phyloP scores from a whole-genome alignment of 257 asterid genomes.

The Solanum arcanum region DNA sequence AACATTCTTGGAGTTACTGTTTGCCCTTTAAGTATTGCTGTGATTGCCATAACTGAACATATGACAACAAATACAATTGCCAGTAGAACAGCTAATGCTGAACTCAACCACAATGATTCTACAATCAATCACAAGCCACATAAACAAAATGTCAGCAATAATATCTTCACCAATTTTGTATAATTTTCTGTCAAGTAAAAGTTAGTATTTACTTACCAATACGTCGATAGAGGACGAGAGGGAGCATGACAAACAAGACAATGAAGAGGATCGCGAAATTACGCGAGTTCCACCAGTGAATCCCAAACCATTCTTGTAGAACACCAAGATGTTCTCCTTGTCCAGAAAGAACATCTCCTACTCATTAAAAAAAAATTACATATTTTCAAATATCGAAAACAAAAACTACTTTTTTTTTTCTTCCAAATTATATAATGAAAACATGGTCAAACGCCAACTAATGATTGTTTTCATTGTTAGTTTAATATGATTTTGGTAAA shows the following conservation, averaged over 20 bases:
- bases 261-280: conserved; percentile 56
- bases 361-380: neutral
- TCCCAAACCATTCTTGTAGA: conserved; percentile 87
- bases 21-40: conserved; percentile 53
- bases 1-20: conserved; percentile 47
- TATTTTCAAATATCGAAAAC: neutral
- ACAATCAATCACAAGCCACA: conserved; percentile 12
- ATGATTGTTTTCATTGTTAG: neutral
- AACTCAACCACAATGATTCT: conserved; percentile 83
- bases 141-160: neutral
- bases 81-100: conserved; percentile 10
- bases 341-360: conserved; percentile 95
- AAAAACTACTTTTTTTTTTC: neutral
- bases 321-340: conserved; percentile 75
- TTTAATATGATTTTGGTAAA: neutral
- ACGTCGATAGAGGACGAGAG: conserved; percentile 69
- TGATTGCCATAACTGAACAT: conserved; percentile 70
- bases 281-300: conserved; percentile 90
- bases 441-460: neutral
- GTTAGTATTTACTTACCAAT: conserved; percentile 38
- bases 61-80: conserved; percentile 81
- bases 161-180: neutral
- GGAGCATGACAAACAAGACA: conserved; percentile 55
- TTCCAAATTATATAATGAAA: too few species aligned
- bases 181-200: neutral